phyloP scores from a whole-genome alignment of 768 basidiomycete species.

The Lentinula raphanica region DNA sequence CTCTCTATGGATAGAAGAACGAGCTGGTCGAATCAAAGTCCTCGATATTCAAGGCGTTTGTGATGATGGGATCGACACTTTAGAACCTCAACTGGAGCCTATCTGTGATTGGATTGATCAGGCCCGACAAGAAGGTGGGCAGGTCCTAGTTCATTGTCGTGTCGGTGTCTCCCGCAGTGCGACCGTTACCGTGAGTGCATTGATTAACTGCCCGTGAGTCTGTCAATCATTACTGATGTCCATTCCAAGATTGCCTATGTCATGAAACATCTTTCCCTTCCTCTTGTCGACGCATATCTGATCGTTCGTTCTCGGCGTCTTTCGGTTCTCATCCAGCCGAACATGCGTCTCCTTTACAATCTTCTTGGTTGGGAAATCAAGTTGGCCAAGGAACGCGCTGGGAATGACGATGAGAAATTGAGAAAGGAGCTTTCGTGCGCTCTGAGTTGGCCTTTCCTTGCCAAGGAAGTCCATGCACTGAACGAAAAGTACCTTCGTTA shows the following conservation, averaged over 20 bases:
- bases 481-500: constrained; percentile 72
- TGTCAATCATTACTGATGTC: not conserved
- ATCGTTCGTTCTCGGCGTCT: constrained; percentile 86
- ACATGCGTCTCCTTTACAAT: constrained; percentile 93
- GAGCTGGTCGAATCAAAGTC: constrained; percentile 85
- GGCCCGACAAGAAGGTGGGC: constrained; percentile 77
- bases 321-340: constrained; percentile 90
- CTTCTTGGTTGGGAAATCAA: constrained; percentile 92
- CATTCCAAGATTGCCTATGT: constrained; percentile 80
- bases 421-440: constrained; percentile 60
- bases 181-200: constrained; percentile 81
- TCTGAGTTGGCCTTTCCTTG: constrained; percentile 80
- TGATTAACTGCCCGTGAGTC: constrained; percentile 3
- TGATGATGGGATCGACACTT: constrained; percentile 94
- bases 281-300: constrained; percentile 90
- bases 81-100: constrained; percentile 81
- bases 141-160: constrained; percentile 93
- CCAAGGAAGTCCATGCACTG: constrained; percentile 77
- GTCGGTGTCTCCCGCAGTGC: constrained; percentile 97
- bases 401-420: constrained; percentile 43
- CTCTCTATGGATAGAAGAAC: constrained; percentile 83
- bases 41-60: constrained; percentile 89
- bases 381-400: constrained; percentile 73
- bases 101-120: constrained; percentile 93
- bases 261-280: constrained; percentile 84